phyloP scores from a whole-genome alignment of 2,329 filamentous ascomycete genomes.

The Cladophialophora exuberans region DNA sequence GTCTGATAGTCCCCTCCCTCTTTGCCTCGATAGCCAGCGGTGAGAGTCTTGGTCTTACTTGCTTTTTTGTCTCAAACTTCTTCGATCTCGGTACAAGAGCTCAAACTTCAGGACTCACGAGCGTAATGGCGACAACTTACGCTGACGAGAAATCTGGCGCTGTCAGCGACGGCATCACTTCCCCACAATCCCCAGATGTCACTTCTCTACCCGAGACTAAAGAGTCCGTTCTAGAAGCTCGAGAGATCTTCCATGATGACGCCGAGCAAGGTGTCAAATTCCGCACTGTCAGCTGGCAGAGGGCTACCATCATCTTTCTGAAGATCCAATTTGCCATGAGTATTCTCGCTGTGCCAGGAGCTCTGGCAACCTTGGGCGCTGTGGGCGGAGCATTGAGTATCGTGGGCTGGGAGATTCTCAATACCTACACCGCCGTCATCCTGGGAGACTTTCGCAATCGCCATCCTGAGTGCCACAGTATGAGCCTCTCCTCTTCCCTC shows the following conservation, averaged over 20 bases:
- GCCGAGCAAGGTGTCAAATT: slow-evolving; percentile 56
- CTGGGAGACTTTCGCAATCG: slow-evolving; percentile 56
- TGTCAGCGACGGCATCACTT: neutral
- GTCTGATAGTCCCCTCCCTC: no score
- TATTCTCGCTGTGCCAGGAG: slow-evolving; percentile 52
- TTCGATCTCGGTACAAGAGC: no score
- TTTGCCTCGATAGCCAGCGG: no score
- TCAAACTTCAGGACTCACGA: neutral
- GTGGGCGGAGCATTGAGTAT: slow-evolving; percentile 53
- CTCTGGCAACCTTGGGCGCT: slow-evolving; percentile 52
- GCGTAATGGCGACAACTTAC: neutral
- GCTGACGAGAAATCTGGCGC: neutral
- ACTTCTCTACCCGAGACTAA: slow-evolving; percentile 1
- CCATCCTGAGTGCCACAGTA: slow-evolving; percentile 55
- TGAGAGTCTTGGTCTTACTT: no score
- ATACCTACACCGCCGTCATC: slow-evolving; percentile 49
- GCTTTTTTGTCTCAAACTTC: no score
- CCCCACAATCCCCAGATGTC: neutral
- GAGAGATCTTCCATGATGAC: slow-evolving; percentile 55
- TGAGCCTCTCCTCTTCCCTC: neutral
- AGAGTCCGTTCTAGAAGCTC: slow-evolving; percentile 7
- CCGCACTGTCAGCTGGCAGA: slow-evolving; percentile 57
- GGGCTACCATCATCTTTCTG: slow-evolving; percentile 57
- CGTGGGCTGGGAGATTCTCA: slow-evolving; percentile 53
- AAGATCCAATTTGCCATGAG: slow-evolving; percentile 54